A percentile compares a stretch with the other conserved stretches of the same genome.
These are phyloP conservation scores for Eucalyptus rudis DNA, from an alignment of 345 rosid species.

Conservation along the genomic window DNA sequence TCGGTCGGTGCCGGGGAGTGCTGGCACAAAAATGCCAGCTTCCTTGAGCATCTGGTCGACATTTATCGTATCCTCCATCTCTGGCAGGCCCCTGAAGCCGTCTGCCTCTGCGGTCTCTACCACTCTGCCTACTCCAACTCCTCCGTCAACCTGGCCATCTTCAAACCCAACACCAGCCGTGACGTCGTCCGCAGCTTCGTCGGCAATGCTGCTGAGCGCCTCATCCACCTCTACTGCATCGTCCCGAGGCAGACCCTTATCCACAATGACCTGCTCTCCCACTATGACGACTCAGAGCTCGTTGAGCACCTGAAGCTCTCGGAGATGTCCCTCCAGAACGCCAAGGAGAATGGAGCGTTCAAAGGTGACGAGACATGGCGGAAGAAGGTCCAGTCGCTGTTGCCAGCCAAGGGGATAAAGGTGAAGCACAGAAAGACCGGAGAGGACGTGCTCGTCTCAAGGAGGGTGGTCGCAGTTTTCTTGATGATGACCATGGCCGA, in stretches of 20 bases:
- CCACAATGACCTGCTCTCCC: slow-evolving; percentile 68
- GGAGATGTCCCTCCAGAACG: slow-evolving; percentile 38
- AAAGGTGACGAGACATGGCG: slow-evolving; percentile 63
- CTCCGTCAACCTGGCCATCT: slow-evolving; percentile 77
- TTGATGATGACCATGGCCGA: slow-evolving; percentile 79
- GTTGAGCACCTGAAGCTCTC: slow-evolving; percentile 47
- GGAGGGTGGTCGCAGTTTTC: slow-evolving; percentile 60
- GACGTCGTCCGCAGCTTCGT: slow-evolving; percentile 66
- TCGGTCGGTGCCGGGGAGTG: no score
- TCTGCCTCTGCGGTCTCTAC: slow-evolving; percentile 88
- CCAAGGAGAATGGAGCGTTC: slow-evolving; percentile 46
- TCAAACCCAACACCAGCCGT: slow-evolving; percentile 72
- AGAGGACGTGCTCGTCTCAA: slow-evolving; percentile 45
- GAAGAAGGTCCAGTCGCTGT: slow-evolving; percentile 41
- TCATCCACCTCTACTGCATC: slow-evolving; percentile 74
- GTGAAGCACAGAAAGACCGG: slow-evolving; percentile 75
- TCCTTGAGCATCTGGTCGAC: no score
- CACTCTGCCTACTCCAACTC: slow-evolving; percentile 93
- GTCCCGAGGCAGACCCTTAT: slow-evolving; percentile 71
- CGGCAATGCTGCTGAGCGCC: slow-evolving; percentile 64
- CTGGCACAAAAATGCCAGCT: no score
- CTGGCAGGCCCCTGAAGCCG: slow-evolving; percentile 68
- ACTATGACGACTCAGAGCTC: slow-evolving; percentile 57
- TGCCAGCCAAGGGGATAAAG: slow-evolving; percentile 43
- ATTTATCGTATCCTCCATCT: slow-evolving; percentile 69